These are phyloP conservation scores for Coniochaeta sp. DNA, from an alignment of 2,329 filamentous ascomycete species.

Conservation along the genomic window DNA sequence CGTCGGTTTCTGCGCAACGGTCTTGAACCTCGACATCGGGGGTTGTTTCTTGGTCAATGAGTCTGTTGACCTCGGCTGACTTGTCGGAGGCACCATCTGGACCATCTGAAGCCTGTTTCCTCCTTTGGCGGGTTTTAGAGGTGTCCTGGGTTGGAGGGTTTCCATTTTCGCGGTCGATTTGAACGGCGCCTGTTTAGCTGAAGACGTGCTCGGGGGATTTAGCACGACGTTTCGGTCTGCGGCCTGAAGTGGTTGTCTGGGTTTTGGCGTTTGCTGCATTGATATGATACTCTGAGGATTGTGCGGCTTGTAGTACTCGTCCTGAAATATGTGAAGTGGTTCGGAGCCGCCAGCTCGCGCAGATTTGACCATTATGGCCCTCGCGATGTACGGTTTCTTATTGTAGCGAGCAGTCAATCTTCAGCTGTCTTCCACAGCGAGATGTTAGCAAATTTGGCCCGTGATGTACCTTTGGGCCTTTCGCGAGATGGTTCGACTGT, in stretches of 20 bases:
- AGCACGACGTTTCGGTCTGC: constrained; percentile 58
- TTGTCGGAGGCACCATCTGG: constrained; percentile 57
- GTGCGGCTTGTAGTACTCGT: constrained; percentile 38
- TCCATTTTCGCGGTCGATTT: constrained; percentile 51
- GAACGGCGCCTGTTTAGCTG: constrained; percentile 57
- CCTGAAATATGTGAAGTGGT: constrained; percentile 44
- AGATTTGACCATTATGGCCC: constrained; percentile 46
- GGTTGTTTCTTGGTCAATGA: constrained; percentile 61
- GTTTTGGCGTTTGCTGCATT: constrained; percentile 43
- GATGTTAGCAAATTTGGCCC: background rate
- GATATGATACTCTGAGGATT: constrained; percentile 39
- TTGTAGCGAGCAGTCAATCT: background rate
- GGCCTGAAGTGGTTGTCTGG: constrained; percentile 38
- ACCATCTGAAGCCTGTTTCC: constrained; percentile 60
- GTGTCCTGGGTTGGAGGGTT: constrained; percentile 48
- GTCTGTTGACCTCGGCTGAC: constrained; percentile 50
- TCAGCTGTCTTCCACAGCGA: background rate
- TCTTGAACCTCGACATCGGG: constrained; percentile 51
- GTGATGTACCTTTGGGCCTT: background rate
- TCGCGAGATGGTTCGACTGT: background rate
- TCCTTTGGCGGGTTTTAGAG: constrained; percentile 39
- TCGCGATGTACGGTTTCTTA: background rate
- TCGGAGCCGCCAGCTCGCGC: constrained; percentile 39
- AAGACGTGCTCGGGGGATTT: constrained; percentile 49
- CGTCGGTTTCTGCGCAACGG: constrained; percentile 43